Evolutionary conservation across 345 rosid genomes (phyloP), one percentile per base, ranked within the genome.

Genomic region (Noccaea caerulescens): DNA sequence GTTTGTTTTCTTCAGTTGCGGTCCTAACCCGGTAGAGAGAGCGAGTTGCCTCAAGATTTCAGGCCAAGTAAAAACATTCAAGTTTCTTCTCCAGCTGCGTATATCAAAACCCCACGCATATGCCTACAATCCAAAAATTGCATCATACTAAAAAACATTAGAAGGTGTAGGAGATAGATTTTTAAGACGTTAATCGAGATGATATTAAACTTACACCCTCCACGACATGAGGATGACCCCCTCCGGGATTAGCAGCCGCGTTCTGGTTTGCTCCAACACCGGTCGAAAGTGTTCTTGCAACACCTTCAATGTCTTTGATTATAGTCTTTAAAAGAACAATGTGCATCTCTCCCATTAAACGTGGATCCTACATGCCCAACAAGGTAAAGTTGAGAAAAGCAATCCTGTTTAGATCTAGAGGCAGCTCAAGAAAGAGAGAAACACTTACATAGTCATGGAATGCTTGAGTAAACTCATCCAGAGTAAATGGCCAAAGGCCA

Each of bases 101-200:
- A 89, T 82, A 76, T 88, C 91, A 77, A 89, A 92, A n/a, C 98
- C 96, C 98, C 98, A 92, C 39, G 89, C 82, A 73, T 84, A 89
- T 43, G 96, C 98, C 96, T 92, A 72, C 61, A 33, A 71, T 23
- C 10, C 45, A 20, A 46, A 66, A 59, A 41, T 10, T 49, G 30
- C 47, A 58, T 27, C 50, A 60, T 52, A 58, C 41, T n/a, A 25
- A 27, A 20, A 27, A 49, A 33, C 36, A 36, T 68, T 62, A 68
- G 30, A 30, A 37, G 38, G 55, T 1, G 23, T 20, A 20, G 30
- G 30, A 27, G 30, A 27, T 0, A 27, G 30, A 27, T 27, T 27
- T 27, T 27, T 27, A 3, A 4, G 30, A 27, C 30, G 30, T 27
- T 27, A 27, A 27, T 27, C 23, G 23, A 27, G 30, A 27, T 27